Evolutionary conservation across 192 early-diverging fungal species (phyloP).

Genomic region (Coemansia sp.): DNA sequence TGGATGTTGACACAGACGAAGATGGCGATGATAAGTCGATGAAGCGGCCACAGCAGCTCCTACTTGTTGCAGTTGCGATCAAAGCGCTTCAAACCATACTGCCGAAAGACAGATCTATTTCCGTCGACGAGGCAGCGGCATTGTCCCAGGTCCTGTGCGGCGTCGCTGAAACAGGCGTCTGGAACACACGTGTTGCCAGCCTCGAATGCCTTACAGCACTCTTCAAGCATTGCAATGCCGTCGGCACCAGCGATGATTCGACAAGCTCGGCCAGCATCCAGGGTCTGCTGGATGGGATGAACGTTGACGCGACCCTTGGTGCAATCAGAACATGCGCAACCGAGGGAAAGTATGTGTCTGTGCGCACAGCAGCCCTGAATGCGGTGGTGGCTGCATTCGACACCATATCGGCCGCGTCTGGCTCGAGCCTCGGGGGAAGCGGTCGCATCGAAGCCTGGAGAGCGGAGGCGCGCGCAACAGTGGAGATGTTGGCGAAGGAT

Average conservation of each 20-base stretch:
- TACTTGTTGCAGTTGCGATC: conserved; percentile 35
- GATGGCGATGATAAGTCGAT: conserved; percentile 21
- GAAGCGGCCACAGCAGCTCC: conserved; percentile 39
- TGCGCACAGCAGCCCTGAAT: conserved; percentile 60
- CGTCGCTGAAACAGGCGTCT: conserved; percentile 66
- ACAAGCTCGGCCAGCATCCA: not conserved
- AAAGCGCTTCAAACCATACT: conserved; percentile 27
- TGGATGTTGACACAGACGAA: conserved; percentile 14
- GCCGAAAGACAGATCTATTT: conserved; percentile 10
- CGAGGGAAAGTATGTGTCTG: conserved; percentile 66
- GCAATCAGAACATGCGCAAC: conserved; percentile 53
- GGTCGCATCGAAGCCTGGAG: conserved; percentile 8
- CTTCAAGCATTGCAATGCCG: conserved; percentile 24
- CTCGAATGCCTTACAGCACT: conserved; percentile 66
- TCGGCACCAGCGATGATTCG: not conserved
- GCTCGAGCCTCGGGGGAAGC: not conserved
- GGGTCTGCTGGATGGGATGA: conserved; percentile 2
- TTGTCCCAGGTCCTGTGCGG: conserved; percentile 52
- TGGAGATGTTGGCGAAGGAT: conserved; percentile 41
- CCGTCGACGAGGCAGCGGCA: conserved; percentile 47
- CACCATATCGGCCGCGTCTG: conserved; percentile 7
- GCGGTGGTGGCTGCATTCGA: conserved; percentile 36
- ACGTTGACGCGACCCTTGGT: conserved; percentile 34
- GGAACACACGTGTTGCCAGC: conserved; percentile 78
- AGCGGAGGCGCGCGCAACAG: conserved; percentile 5